Conservation (phyloP, 23 red algal species). For the Gracilaria vermiculophylla region DNA sequence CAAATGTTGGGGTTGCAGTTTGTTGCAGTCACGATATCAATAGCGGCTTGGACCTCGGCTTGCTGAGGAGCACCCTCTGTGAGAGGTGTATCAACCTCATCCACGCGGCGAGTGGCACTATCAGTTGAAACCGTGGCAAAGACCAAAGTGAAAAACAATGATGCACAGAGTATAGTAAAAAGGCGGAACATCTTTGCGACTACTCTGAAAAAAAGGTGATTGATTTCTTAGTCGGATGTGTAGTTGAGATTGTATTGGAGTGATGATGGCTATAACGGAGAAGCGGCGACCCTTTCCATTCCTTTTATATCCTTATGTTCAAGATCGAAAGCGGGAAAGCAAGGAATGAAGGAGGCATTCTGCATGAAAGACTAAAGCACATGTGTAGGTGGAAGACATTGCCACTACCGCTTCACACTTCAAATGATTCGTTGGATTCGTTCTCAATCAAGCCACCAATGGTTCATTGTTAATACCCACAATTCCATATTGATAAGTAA, state of each 20-base stretch:
- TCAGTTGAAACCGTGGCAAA: not conserved
- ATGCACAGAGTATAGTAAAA: not conserved
- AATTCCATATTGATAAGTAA: not conserved
- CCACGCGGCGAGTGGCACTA: not conserved
- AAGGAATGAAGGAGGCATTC: not conserved
- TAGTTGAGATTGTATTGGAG: not conserved
- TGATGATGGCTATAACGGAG: no score
- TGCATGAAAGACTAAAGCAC: not conserved
- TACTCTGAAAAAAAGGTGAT: not conserved
- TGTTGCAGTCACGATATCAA: not conserved
- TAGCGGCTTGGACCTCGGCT: not conserved
- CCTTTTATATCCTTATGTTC: no score
- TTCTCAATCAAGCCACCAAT: no score
- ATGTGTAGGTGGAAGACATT: no score
- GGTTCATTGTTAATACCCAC: no score
- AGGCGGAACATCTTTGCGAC: not conserved
- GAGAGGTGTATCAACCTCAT: not conserved
- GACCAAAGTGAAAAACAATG: not conserved
- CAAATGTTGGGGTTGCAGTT: conserved; percentile 44
- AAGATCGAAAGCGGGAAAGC: no score
- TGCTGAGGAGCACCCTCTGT: not conserved
- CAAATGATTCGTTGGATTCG: no score
- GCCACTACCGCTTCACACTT: no score
- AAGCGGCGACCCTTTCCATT: no score
- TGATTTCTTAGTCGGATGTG: not conserved